Percentiles rank a stretch among this genome's conserved stretches.
Evolutionary conservation across 805 yeast genomes (phyloP).

Genomic region (Cyberlindnera japonica): DNA sequence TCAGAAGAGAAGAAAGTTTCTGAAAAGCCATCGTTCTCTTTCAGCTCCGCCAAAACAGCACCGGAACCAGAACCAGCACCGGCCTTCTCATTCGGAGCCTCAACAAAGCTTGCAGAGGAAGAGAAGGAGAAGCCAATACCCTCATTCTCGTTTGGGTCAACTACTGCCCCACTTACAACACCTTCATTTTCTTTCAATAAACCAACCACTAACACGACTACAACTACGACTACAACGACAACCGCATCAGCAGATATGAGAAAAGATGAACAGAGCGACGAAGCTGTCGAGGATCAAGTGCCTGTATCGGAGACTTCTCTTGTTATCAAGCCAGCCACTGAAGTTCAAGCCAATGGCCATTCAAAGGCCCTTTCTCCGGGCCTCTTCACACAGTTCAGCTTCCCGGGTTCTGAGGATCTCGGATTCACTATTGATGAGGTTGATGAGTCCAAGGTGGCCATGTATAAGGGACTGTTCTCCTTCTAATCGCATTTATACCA

Average conservation of each 20-base stretch:
- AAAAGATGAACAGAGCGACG: slow-evolving; percentile 5
- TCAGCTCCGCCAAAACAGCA: neutral
- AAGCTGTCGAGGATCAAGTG: slow-evolving; percentile 4
- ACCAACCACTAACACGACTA: neutral
- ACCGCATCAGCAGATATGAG: neutral
- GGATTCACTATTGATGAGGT: slow-evolving; percentile 16
- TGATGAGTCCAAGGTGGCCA: slow-evolving; percentile 18
- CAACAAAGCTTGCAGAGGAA: neutral
- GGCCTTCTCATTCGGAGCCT: neutral
- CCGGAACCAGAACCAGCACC: neutral
- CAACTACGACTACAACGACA: neutral
- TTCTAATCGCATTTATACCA: slow-evolving; percentile 6
- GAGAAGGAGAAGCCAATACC: too few relatives aligned
- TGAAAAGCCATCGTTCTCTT: neutral
- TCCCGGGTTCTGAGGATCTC: slow-evolving; percentile 21
- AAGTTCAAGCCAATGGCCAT: neutral
- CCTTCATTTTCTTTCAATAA: too few relatives aligned
- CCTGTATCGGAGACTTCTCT: slow-evolving; percentile 2
- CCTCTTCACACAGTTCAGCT: slow-evolving; percentile 12
- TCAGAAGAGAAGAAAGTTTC: slow-evolving; percentile 4
- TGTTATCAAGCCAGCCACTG: slow-evolving; percentile 1
- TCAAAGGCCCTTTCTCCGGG: slow-evolving; percentile 1
- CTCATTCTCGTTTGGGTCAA: neutral
- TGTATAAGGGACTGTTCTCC: slow-evolving; percentile 12
- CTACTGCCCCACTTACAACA: too few relatives aligned